Evolutionary conservation across 129 eudicot genomes (phyloP).

Genomic region (carrot (Daucus carota)): DNA sequence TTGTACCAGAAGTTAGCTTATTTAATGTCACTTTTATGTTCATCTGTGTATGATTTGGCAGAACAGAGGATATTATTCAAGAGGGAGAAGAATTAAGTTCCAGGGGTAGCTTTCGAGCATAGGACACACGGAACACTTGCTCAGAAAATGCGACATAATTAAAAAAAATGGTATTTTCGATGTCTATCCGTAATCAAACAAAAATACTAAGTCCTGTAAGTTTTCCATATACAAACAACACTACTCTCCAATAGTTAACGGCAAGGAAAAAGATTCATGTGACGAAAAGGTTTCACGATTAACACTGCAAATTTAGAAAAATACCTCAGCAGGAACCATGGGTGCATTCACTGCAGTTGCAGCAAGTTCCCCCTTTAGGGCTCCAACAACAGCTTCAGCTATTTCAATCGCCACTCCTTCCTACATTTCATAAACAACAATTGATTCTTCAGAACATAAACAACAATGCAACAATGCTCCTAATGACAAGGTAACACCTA

Average conservation of each 20-base stretch:
- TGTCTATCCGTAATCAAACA: not conserved
- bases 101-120: not conserved
- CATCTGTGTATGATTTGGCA: not conserved
- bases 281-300: not conserved
- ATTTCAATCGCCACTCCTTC: constrained; percentile 99
- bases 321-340: constrained; percentile 98
- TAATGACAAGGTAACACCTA: not conserved
- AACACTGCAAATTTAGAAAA: not conserved
- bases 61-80: not conserved
- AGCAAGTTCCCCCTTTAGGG: constrained; percentile 90
- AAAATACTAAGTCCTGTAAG: not conserved
- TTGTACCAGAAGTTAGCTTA: not conserved
- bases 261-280: not conserved
- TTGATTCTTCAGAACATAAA: not conserved
- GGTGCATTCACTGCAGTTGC: constrained; percentile 98
- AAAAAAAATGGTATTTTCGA: not conserved
- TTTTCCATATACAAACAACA: not conserved
- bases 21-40: not conserved
- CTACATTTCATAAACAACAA: constrained; percentile 33
- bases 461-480: not conserved
- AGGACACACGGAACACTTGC: not conserved
- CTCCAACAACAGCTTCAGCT: constrained; percentile 99
- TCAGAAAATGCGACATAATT: not conserved
- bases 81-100: not conserved
- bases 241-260: no score